These are phyloP conservation scores for Boletus subluridellus DNA, from an alignment of 1,284 basidiomycete species.

Conservation along the genomic window DNA sequence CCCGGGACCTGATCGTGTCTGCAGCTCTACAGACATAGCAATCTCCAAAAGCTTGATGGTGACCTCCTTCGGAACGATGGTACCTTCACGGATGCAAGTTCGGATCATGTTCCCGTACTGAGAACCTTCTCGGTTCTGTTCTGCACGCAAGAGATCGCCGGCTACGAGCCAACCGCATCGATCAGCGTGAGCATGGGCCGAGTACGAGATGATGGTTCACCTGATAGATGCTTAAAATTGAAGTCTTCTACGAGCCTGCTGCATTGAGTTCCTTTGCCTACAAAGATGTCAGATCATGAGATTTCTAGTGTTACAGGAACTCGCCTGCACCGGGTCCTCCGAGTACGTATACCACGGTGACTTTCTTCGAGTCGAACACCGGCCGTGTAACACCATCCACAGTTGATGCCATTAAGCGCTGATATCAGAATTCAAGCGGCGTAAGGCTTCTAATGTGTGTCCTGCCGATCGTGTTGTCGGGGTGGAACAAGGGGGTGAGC, in stretches of 20 bases:
- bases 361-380: constrained; percentile 70
- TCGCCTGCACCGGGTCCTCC: constrained; percentile 94
- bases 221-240: constrained; percentile 92
- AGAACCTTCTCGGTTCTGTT: constrained; percentile 86
- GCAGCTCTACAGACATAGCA: constrained; percentile 76
- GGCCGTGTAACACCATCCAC: constrained; percentile 28
- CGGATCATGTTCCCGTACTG: constrained; percentile 85
- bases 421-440: neutral
- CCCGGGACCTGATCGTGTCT: constrained; percentile 44
- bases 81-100: constrained; percentile 88
- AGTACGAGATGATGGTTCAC: constrained; percentile 39
- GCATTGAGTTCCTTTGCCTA: constrained; percentile 98
- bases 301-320: constrained; percentile 19
- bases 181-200: neutral
- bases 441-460: constrained; percentile 12
- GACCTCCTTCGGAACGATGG: constrained; percentile 95
- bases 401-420: constrained; percentile 18
- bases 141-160: constrained; percentile 93
- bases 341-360: constrained; percentile 92
- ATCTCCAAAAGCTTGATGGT: constrained; percentile 95
- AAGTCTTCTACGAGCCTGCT: constrained; percentile 84
- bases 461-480: constrained; percentile 35
- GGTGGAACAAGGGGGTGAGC: constrained; percentile 67
- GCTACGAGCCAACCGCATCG: constrained; percentile 47
- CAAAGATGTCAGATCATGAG: constrained; percentile 13